Evolutionary conservation across 2,329 filamentous ascomycete species (phyloP), one percentile per base, ranked within the genome.

Genomic region (Exophiala sp.): DNA sequence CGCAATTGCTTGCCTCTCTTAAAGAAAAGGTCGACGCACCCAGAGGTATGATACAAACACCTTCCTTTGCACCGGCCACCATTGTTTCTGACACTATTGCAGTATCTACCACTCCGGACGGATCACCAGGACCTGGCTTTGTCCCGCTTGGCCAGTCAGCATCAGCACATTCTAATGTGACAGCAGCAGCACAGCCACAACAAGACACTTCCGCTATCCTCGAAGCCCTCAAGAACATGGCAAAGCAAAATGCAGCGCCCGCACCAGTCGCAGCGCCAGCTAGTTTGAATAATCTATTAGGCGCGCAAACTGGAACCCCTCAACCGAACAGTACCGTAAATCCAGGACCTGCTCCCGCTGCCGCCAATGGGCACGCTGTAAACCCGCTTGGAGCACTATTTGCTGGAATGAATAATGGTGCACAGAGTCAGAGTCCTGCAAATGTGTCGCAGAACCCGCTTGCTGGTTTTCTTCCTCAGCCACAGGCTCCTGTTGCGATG

Each of bases 221-320:
- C 71, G 87, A 88, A 68, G 87, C 87, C 41, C 79, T 94, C 59
- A 87, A 88, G 60, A 89, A 88, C 66, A 87, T 94, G 73, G 87
- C 88, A 36, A 86, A 88, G 61, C 86, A 89, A 70, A 90, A 85
- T 68, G 81, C 81, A 24, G 62, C 68, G 38, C 65, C 69, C 45
- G 60, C 68, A 45, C 69, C 68, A 54, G 61, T 68, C 66, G 76
- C 69, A 45, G 61, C 68, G 44, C 69, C 68, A 54, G 61, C 68
- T 66, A 77, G 72, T 65, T 68, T 73, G 61, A 71, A 73, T 67
- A 77, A 72, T 73, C 71, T 78, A 65, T 71, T 80, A 72, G 75
- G 70, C 69, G 66, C 72, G 60, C 74, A 77, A 55, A 74, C 67
- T 71, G 66, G 71, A 63, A 67, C 70, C 61, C 63, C 72, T 45